Conservation (phyloP, 768 basidiomycete genomes). For the Strobilomyces dryophilus region DNA sequence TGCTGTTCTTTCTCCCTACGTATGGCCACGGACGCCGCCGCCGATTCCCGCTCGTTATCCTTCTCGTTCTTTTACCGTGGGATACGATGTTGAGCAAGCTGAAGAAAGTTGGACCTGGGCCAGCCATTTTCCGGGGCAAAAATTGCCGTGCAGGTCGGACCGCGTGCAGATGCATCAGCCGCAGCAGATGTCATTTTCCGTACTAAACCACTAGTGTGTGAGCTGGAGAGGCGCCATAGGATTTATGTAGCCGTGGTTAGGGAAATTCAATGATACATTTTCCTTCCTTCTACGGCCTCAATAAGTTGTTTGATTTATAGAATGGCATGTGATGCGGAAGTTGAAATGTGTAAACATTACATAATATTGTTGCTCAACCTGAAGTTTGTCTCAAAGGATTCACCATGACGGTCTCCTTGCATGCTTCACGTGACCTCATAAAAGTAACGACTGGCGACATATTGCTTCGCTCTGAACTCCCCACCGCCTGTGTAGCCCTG, state of each 20-base stretch:
- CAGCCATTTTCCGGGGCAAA: constrained; percentile 1
- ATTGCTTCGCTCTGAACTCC: constrained; percentile 9
- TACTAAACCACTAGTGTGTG: not conserved
- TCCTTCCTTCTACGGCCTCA: no score
- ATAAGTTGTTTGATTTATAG: no score
- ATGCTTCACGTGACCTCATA: not conserved
- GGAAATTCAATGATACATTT: constrained; percentile 31
- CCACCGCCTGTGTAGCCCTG: not conserved
- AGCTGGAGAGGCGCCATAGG: constrained; percentile 19
- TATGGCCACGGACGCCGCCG: constrained; percentile 24
- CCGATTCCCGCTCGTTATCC: constrained; percentile 9
- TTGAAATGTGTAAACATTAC: no score
- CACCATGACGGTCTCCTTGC: not conserved
- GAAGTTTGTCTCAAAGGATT: no score
- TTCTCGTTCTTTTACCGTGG: constrained; percentile 7
- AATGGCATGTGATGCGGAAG: no score
- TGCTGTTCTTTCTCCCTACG: constrained; percentile 3
- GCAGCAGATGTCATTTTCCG: no score
- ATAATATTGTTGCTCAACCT: no score
- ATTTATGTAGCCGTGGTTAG: constrained; percentile 44
- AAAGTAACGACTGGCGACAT: not conserved
- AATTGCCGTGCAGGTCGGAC: not conserved
- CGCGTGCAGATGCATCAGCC: not conserved
- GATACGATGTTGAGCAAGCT: not conserved
- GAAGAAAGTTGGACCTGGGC: not conserved